These are phyloP conservation scores for Geotrichum fermentans DNA, from an alignment of 1,139 yeast species.

Conservation along the genomic window DNA sequence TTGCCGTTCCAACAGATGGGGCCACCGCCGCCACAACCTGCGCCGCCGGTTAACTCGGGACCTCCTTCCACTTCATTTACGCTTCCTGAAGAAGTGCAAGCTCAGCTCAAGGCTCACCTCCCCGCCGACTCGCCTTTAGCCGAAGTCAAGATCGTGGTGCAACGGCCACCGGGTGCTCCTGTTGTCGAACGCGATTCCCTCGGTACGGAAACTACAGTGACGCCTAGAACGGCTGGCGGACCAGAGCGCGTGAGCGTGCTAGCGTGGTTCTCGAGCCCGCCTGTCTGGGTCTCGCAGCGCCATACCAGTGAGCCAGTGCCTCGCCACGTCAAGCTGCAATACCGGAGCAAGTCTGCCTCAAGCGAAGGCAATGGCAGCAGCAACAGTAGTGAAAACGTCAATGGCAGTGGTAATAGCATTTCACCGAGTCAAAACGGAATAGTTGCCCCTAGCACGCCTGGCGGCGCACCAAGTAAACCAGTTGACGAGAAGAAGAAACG, in stretches of 20 bases:
- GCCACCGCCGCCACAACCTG: constrained; percentile 5
- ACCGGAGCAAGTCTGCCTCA: not conserved
- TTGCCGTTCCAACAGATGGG: not conserved
- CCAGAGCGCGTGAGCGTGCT: constrained; percentile 38
- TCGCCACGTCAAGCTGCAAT: constrained; percentile 16
- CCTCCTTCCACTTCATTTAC: constrained; percentile 25
- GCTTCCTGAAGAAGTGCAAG: constrained; percentile 29
- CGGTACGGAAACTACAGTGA: constrained; percentile 29
- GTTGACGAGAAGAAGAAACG: no score
- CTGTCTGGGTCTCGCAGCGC: constrained; percentile 53
- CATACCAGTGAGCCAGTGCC: constrained; percentile 34
- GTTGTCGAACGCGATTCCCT: constrained; percentile 5
- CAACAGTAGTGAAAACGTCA: constrained; percentile 17
- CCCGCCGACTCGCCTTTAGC: constrained; percentile 13
- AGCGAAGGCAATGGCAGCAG: constrained; percentile 14
- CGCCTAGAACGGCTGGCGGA: constrained; percentile 16
- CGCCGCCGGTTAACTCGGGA: constrained; percentile 25
- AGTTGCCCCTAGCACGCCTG: no score
- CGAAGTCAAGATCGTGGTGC: constrained; percentile 13
- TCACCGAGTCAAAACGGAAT: no score
- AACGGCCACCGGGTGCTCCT: constrained; percentile 12
- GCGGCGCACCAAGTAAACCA: no score
- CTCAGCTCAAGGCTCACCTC: constrained; percentile 23
- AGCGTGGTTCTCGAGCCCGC: constrained; percentile 81
- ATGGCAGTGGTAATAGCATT: constrained; percentile 19